phyloP scores from a whole-genome alignment of 257 asterid genomes.

The Solanum chmielewskii region DNA sequence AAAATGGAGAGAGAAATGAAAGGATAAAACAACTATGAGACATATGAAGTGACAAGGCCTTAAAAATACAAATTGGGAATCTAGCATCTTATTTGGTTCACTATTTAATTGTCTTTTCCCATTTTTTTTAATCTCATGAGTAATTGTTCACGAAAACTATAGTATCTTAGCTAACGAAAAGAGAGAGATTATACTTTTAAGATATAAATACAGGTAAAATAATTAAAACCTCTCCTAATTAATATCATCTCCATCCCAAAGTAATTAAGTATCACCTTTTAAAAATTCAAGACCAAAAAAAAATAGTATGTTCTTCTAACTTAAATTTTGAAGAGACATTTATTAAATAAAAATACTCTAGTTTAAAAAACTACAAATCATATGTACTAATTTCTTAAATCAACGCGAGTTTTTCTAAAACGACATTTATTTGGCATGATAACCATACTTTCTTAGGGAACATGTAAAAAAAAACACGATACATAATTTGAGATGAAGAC shows the following conservation, averaged over 20 bases:
- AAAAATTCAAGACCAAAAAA: neutral
- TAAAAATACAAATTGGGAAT: conserved; percentile 21
- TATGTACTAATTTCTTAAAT: no score
- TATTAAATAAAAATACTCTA: no score
- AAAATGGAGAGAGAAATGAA: conserved; percentile 4
- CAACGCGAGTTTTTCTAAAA: neutral
- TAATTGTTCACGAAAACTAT: neutral
- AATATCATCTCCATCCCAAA: neutral
- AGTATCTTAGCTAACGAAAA: neutral
- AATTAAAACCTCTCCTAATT: neutral
- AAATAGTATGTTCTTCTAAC: no score
- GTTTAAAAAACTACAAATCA: no score
- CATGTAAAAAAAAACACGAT: neutral
- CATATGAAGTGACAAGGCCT: conserved; percentile 40
- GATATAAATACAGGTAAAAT: neutral
- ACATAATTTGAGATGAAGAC: neutral
- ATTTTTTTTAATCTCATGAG: no score
- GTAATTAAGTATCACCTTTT: neutral
- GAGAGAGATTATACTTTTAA: neutral
- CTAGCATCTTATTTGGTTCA: conserved; percentile 37
- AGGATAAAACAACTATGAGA: conserved; percentile 2
- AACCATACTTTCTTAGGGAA: neutral
- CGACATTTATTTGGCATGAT: neutral
- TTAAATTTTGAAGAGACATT: no score
- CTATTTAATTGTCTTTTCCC: conserved; percentile 17